These are phyloP conservation scores for Endothia cerciana DNA, from an alignment of 2,329 filamentous ascomycete species.

Conservation along the genomic window DNA sequence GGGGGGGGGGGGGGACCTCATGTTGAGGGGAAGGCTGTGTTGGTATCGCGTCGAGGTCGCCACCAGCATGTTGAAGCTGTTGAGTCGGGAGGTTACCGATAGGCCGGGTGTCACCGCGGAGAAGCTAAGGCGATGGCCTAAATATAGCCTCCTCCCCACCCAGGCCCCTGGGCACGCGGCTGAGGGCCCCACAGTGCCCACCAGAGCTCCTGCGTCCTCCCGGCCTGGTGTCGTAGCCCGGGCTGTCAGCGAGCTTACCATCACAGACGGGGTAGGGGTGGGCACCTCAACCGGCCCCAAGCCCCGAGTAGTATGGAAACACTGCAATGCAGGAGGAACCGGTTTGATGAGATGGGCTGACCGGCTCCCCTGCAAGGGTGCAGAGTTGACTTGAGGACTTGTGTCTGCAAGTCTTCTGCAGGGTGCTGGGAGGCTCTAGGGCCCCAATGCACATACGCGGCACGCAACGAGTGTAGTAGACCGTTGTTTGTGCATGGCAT, in stretches of 20 bases:
- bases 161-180: too few species aligned
- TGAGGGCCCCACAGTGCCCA: too few species aligned
- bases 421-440: not conserved
- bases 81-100: not conserved
- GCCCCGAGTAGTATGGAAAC: too few species aligned
- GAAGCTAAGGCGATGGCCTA: not conserved
- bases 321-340: not conserved
- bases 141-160: not conserved
- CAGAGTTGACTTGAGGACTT: not conserved
- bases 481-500: not conserved
- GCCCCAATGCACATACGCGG: not conserved
- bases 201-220: too few species aligned
- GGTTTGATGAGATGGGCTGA: not conserved
- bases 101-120: constrained; percentile 1
- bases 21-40: not conserved
- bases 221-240: too few species aligned
- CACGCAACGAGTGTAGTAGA: not conserved
- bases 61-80: not conserved
- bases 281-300: too few species aligned
- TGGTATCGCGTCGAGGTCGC: not conserved
- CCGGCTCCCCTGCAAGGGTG: not conserved
- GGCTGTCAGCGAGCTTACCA: too few species aligned
- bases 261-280: not conserved
- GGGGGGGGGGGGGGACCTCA: too few species aligned
- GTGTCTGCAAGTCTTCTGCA: not conserved